Evolutionary conservation across 2,329 filamentous ascomycete species (phyloP).

Genomic region (Fusarium sp.): DNA sequence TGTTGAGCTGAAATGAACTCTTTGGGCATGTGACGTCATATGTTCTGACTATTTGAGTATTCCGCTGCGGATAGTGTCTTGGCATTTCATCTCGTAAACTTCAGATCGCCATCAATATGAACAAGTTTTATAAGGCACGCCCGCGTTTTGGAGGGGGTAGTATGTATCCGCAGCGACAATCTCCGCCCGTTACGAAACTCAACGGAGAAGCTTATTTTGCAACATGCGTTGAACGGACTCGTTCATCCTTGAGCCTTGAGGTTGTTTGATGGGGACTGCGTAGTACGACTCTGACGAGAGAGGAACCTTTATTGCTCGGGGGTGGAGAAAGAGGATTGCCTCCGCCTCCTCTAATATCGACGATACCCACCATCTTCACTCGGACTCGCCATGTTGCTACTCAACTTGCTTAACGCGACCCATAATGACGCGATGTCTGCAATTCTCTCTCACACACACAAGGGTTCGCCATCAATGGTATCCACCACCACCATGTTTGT

Average conservation of each 20-base stretch:
- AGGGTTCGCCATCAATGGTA: conserved; percentile 12
- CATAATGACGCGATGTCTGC: conserved; percentile 35
- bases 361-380: conserved; percentile 27
- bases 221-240: conserved; percentile 7
- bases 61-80: not conserved
- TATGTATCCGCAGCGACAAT: not conserved
- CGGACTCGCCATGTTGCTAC: conserved; percentile 10
- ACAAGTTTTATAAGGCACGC: not conserved
- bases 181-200: not conserved
- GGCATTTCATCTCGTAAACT: conserved; percentile 6
- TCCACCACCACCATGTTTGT: conserved; percentile 14
- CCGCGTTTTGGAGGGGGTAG: too few relatives aligned
- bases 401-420: conserved; percentile 13
- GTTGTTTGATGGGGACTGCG: conserved; percentile 33
- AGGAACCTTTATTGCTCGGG: not conserved
- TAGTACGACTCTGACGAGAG: not conserved
- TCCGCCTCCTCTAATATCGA: conserved; percentile 13
- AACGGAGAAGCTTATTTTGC: conserved; percentile 29
- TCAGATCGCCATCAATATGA: not conserved
- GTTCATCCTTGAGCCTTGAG: conserved; percentile 22
- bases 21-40: conserved; percentile 23
- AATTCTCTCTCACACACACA: not conserved
- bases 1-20: not conserved
- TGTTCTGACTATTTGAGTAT: not conserved
- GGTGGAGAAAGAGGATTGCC: conserved; percentile 25